These are phyloP conservation scores for Thermothelomyces thermophilus DNA, from an alignment of 2,329 filamentous ascomycete genomes.

Conservation along the genomic window DNA sequence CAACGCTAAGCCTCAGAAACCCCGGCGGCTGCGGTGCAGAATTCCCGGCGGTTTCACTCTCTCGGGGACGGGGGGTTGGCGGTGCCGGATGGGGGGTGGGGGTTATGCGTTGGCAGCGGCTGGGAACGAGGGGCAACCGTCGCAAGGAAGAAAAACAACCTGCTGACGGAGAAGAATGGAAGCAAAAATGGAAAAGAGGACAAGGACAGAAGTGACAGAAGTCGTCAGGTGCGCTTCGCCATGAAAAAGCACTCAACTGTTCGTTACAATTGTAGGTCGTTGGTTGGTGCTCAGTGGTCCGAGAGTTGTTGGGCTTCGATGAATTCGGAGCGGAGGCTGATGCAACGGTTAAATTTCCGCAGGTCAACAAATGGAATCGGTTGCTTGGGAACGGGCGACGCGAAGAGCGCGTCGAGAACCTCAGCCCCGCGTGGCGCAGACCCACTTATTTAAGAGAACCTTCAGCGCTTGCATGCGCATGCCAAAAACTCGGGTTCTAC, in stretches of 20 bases:
- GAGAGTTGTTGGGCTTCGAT: background rate
- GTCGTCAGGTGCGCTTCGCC: slow-evolving; percentile 11
- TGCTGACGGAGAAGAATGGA: slow-evolving; percentile 1
- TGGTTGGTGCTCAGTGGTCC: background rate
- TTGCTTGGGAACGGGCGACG: slow-evolving; percentile 14
- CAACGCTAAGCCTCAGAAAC: background rate
- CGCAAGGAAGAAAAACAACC: slow-evolving; percentile 14
- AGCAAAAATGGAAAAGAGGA: slow-evolving; percentile 8
- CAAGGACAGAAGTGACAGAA: background rate
- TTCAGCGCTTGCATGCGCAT: background rate
- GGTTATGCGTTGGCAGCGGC: slow-evolving; percentile 2
- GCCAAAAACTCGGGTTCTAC: background rate
- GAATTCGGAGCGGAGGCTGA: background rate
- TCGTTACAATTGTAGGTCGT: slow-evolving; percentile 5
- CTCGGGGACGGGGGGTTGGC: background rate
- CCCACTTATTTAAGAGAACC: slow-evolving; percentile 1
- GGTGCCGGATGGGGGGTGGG: slow-evolving; percentile 4
- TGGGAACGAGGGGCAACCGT: slow-evolving; percentile 16
- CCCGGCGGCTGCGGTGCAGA: background rate
- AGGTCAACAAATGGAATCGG: slow-evolving; percentile 21
- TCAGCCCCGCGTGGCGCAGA: slow-evolving; percentile 11
- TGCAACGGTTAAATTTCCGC: slow-evolving; percentile 9
- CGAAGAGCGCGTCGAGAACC: slow-evolving; percentile 17
- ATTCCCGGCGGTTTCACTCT: background rate
- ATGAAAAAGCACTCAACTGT: slow-evolving; percentile 17